A percentile compares a stretch with the other conserved stretches of the same genome.
phyloP scores from a whole-genome alignment of 1,139 yeast species.

The Candida gigantensis region DNA sequence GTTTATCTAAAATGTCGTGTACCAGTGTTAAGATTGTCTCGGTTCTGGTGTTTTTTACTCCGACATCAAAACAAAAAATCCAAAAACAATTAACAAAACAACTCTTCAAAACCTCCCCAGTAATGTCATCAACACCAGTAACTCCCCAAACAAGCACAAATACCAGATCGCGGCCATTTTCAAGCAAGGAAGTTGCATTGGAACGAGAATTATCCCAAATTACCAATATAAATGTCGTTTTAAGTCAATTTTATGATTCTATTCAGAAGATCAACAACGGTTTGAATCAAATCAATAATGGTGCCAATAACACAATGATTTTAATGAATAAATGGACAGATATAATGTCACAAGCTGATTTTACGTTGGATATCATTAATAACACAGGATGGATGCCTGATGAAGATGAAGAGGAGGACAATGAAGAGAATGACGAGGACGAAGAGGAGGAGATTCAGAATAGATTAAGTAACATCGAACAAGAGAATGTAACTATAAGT shows the following conservation, averaged over 20 bases:
- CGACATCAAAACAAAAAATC: neutral
- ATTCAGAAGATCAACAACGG: slow-evolving; percentile 29
- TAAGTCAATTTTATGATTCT: slow-evolving; percentile 30
- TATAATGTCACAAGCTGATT: slow-evolving; percentile 47
- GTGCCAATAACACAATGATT: slow-evolving; percentile 37
- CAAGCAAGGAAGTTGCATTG: slow-evolving; percentile 25
- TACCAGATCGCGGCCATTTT: neutral
- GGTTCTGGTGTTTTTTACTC: too few species aligned
- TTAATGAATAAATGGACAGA: slow-evolving; percentile 48
- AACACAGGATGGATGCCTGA: slow-evolving; percentile 40
- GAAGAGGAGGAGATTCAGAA: slow-evolving; percentile 28
- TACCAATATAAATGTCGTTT: slow-evolving; percentile 30
- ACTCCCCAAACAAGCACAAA: slow-evolving; percentile 1
- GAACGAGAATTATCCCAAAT: slow-evolving; percentile 41
- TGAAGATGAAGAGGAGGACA: slow-evolving; percentile 27
- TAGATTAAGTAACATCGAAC: slow-evolving; percentile 27
- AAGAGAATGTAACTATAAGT: slow-evolving; percentile 30
- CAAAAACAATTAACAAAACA: slow-evolving; percentile 2
- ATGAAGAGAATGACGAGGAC: slow-evolving; percentile 22
- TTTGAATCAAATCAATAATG: slow-evolving; percentile 30
- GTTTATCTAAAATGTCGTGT: too few species aligned
- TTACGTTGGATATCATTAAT: slow-evolving; percentile 38
- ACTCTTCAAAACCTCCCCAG: neutral
- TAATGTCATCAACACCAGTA: slow-evolving; percentile 1
- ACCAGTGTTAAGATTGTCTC: too few species aligned